phyloP scores from a whole-genome alignment of 768 basidiomycete genomes.

The Mrakia frigida region DNA sequence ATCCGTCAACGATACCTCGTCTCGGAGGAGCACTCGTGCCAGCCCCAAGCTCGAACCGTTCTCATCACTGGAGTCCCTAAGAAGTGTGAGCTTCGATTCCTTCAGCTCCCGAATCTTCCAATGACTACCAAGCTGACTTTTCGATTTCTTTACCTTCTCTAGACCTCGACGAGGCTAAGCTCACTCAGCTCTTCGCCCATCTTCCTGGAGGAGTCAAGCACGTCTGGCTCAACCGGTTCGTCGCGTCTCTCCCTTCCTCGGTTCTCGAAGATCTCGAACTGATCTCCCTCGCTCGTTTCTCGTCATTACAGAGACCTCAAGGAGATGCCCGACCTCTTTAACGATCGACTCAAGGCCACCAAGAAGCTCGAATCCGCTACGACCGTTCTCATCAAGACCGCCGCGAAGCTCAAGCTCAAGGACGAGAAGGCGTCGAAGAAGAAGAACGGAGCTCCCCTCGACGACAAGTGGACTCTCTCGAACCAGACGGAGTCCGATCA shows the following conservation, averaged over 20 bases:
- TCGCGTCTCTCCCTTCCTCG: not conserved
- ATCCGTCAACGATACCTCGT: constrained; percentile 79
- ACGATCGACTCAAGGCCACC: constrained; percentile 66
- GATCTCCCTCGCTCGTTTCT: not conserved
- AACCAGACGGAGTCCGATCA: constrained; percentile 37
- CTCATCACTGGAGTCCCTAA: constrained; percentile 83
- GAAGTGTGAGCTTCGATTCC: constrained; percentile 45
- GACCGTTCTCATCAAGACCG: constrained; percentile 67
- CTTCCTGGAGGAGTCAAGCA: constrained; percentile 85
- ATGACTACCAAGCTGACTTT: not conserved
- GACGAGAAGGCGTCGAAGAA: constrained; percentile 44
- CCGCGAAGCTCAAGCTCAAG: constrained; percentile 62
- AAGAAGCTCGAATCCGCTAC: constrained; percentile 82
- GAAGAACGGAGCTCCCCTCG: constrained; percentile 39
- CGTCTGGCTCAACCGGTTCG: constrained; percentile 84
- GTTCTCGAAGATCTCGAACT: not conserved
- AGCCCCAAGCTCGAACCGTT: constrained; percentile 82
- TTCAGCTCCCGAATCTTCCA: not conserved
- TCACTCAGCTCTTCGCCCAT: constrained; percentile 65
- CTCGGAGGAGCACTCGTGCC: constrained; percentile 62
- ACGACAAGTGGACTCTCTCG: constrained; percentile 34
- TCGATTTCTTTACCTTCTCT: not conserved
- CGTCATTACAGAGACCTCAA: constrained; percentile 62
- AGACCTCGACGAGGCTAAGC: constrained; percentile 61
- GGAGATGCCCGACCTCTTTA: constrained; percentile 75